Percentiles rank a stretch among this genome's conserved stretches.
phyloP scores from a whole-genome alignment of 768 basidiomycete genomes.

The Suillus variegatus region DNA sequence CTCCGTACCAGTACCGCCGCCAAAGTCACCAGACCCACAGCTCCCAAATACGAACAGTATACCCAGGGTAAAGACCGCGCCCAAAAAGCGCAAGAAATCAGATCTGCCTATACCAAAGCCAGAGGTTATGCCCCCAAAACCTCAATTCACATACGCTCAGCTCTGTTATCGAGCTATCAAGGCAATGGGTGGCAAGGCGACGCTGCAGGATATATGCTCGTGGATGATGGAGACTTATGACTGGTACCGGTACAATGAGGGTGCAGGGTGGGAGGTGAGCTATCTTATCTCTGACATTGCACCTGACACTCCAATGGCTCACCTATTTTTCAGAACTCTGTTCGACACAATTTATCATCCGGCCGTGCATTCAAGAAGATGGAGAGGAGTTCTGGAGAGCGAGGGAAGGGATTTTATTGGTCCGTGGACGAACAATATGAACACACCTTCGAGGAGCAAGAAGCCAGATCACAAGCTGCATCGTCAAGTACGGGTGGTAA shows the following conservation, averaged over 20 bases:
- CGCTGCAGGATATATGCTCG: constrained; percentile 85
- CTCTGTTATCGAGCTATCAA: constrained; percentile 90
- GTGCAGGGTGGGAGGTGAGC: constrained; percentile 87
- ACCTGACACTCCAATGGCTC: constrained; percentile 1
- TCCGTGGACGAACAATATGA: constrained; percentile 77
- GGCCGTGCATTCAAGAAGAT: constrained; percentile 90
- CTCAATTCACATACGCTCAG: constrained; percentile 87
- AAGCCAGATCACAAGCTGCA: constrained; percentile 44
- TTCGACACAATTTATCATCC: constrained; percentile 93
- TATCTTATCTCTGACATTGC: constrained; percentile 1
- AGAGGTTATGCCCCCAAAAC: constrained; percentile 85
- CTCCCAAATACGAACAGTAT: constrained; percentile 67
- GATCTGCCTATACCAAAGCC: constrained; percentile 49
- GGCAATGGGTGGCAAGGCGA: constrained; percentile 80
- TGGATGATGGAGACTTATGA: constrained; percentile 91
- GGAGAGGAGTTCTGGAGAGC: constrained; percentile 80
- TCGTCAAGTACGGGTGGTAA: constrained; percentile 32
- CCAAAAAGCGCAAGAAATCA: constrained; percentile 76
- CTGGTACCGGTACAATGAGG: constrained; percentile 86
- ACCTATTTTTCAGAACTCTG: constrained; percentile 67
- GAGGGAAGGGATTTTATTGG: constrained; percentile 94
- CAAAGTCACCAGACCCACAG: constrained; percentile 52
- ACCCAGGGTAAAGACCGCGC: constrained; percentile 44
- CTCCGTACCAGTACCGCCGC: constrained; percentile 41
- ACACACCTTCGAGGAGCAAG: constrained; percentile 71